A percentile compares a stretch with the other conserved stretches of the same genome.
phyloP scores from a whole-genome alignment of 352 stramenopile genomes.

The Phytophthora tentaculata region DNA sequence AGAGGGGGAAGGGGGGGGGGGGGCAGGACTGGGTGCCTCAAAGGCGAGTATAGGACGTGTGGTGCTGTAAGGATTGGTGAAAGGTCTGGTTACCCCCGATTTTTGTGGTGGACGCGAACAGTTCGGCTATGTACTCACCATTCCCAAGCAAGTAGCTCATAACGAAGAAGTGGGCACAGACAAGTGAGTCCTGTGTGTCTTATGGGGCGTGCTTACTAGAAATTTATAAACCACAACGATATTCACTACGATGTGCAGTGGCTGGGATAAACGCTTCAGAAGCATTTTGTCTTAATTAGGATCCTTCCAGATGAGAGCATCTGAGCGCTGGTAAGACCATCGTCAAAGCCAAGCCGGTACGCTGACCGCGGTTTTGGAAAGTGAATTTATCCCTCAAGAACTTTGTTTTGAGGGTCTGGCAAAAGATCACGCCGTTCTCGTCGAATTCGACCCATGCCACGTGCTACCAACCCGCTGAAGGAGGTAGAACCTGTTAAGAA shows the following conservation, averaged over 20 bases:
- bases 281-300: not conserved
- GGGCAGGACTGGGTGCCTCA: no score
- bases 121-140: not conserved
- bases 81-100: no score
- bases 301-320: not conserved
- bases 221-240: not conserved
- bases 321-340: not conserved
- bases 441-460: not conserved
- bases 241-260: not conserved
- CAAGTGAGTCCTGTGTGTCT: not conserved
- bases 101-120: not conserved
- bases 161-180: not conserved
- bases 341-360: not conserved
- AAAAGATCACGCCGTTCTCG: not conserved
- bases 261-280: not conserved
- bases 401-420: not conserved
- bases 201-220: not conserved
- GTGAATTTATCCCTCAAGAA: not conserved
- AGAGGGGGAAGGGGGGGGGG: no score
- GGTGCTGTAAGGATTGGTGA: no score
- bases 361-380: not conserved
- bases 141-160: not conserved
- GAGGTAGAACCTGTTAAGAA: not conserved
- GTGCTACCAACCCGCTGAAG: not conserved
- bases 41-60: no score